Base-by-base conservation (phyloP, 345 rosid genomes). In the Salix caprea region DNA sequence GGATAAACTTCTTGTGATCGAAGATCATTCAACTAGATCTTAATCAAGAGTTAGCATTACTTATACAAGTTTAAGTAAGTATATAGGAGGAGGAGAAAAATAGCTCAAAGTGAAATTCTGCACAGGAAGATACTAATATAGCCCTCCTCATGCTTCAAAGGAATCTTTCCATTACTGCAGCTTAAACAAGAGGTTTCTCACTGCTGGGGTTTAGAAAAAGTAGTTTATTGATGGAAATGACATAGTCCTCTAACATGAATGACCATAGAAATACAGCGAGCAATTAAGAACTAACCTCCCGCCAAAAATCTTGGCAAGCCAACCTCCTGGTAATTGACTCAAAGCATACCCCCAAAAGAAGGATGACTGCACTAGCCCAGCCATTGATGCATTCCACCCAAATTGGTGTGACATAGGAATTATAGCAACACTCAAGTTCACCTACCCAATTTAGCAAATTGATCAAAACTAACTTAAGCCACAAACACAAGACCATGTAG, bases 281-380 rank as follows among this genome's bases (percentile, higher is more conserved):
- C 42, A 12, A 21, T 7, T 16, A 71, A 24, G 52, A 67, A 85
- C 95, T 79, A 77, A 95, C 99, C 99, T 90, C 72, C 99, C 99
- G 28, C 97, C 99, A 71, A 93, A 90, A 77, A 88, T 79, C 90
- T 91, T 95, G 70, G 99, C 79, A 76, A 93, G 92, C 99, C 97
- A 95, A 66, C 97, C 97, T 24, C 97, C 97, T 21, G 97, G 97
- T 84, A 91, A 87, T 81, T 95, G 99, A 77, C 97, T 94, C 88
- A 94, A 80, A 0, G 99, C 97, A 82, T 94, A 94, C 30, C 97
- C 98, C 97, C 94, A 92, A 76, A 94, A 94, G 89, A 94, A 94
- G 0, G 97, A 94, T 2, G 98, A 94, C 82, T 93, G 97, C 71
- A 93, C 99, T 81, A 91, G 79, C 1, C 99, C 99, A 6, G 97